Evolutionary conservation across 768 basidiomycete genomes (phyloP), one percentile per base, ranked within the genome.

Genomic region (Boletus bicolor): DNA sequence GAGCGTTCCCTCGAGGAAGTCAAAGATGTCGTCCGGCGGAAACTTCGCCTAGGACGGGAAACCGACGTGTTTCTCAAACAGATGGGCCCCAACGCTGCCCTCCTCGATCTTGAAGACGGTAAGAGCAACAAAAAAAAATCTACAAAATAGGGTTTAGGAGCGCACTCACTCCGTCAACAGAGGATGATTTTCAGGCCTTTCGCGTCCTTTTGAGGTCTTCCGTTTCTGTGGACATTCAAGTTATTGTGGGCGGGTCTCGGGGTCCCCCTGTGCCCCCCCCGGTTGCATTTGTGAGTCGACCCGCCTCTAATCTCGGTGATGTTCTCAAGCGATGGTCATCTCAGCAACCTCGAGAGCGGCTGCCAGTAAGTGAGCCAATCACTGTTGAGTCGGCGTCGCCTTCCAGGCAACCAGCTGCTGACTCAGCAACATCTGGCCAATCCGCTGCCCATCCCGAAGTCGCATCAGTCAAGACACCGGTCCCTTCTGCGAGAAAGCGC

Each of bases 171-270:
- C n/a, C 12, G 1, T 54, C 21, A 9, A 59, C 51, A 92, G 90
- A 89, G 43, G 89, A 87, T 38, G 90, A 92, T 68, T 91, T 90
- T 58, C 84, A 86, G 51, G 89, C 88, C 2, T 89, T 91, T 68
- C 70, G 73, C 54, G 72, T 78, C 14, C 69, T 80, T 37, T 75
- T 82, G 21, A 72, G 70, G 4, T 66, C 69, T 21, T 68, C 73
- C 3, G 34, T 45, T 1, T 65, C 75, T 49, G 74, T 80, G 28
- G 68, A 76, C 53, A 73, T 83, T 3, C 68, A 64, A 8, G 67
- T 79, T 19, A 65, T 62, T 5, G 63, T 67, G 39, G 45, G 51
- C 44, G 24, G 2, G 24, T 48, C 57, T 11, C 57, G 14, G 32
- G 47, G 46, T 34, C 14, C 43, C 11, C 32, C 51, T 26, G 51